Conservation (phyloP, 306 rosid genomes). For the Prosopis cineraria region DNA sequence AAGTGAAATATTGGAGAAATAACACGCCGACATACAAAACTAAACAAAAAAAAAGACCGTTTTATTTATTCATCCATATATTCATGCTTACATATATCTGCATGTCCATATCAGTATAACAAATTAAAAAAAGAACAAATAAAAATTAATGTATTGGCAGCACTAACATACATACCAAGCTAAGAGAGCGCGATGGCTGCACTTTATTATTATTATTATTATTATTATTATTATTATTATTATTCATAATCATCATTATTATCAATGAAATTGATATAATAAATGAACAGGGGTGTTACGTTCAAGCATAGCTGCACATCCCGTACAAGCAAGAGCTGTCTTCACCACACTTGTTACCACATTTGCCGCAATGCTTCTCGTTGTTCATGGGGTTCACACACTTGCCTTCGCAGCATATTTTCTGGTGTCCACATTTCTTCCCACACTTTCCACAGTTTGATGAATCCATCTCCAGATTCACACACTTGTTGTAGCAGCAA, state of each 20-base stretch:
- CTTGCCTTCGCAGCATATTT: conserved; percentile 50
- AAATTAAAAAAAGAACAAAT: background rate
- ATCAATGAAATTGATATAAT: background rate
- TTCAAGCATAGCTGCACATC: conserved; percentile 47
- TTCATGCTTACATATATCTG: too few species aligned
- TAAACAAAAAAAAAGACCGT: too few species aligned
- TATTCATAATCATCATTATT: background rate
- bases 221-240: background rate
- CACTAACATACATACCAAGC: background rate
- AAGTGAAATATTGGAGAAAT: background rate
- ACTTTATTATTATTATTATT: background rate
- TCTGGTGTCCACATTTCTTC: conserved; percentile 42
- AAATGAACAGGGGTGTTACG: background rate
- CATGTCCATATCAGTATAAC: too few species aligned
- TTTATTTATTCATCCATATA: too few species aligned
- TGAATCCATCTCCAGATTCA: conserved; percentile 28
- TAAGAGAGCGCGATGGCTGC: background rate
- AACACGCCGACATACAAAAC: background rate
- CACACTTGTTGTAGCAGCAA: conserved; percentile 53
- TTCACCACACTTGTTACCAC: conserved; percentile 45
- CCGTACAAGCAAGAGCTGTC: conserved; percentile 45
- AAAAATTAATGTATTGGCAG: background rate
- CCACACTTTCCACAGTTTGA: conserved; percentile 54
- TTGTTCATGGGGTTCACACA: conserved; percentile 46
- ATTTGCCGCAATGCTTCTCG: conserved; percentile 49